Evolutionary conservation across 2,329 filamentous ascomycete species (phyloP), one percentile per base, ranked within the genome.

Genomic region (Paecilomyces sp.): DNA sequence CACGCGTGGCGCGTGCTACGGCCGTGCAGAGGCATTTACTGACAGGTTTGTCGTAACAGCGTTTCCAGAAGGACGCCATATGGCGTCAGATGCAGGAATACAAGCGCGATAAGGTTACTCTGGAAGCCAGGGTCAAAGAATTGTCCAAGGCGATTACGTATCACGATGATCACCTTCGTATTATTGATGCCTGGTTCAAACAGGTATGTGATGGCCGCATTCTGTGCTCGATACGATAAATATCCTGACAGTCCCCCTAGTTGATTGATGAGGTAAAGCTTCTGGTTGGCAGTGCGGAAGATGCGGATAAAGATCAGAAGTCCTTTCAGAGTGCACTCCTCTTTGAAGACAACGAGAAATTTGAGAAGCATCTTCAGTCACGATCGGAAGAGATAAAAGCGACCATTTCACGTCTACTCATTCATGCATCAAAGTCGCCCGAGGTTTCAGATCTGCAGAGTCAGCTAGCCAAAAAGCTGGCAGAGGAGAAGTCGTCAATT

Each of bases 51-150:
- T 58, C 41, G 25, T 62, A 75, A 68, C 76, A 95, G 91, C 86
- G 89, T 72, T 94, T 89, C 70, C 90, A 93, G 78, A 99, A 97
- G 79, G 94, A 96, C 80, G 94, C 94, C 64, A 96, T 99, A 73
- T 88, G 90, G 70, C 91, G 95, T 60, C 93, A 97, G 78, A 96
- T 99, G 92, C 90, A 92, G 72, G 94, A 97, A 77, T 97, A 96
- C 77, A 96, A 96, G 78, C 88, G 94, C 67, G 91, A 96, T 73
- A 92, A 92, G 73, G 82, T 84, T 60, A 89, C 89, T 50, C 80
- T 95, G 63, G 92, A 97, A 78, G 81, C 85, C 60, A 89, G 90
- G 70, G 80, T 97, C 62, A 88, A 88, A 71, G 90, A 96, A 65
- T 80, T 95, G 63, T 85, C 90, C 65, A 92, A 91, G 73, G 85